Percentiles rank a stretch among this genome's conserved stretches.
Evolutionary conservation across 73 alveolate species (phyloP).

Genomic region (Stentor roeselii): DNA sequence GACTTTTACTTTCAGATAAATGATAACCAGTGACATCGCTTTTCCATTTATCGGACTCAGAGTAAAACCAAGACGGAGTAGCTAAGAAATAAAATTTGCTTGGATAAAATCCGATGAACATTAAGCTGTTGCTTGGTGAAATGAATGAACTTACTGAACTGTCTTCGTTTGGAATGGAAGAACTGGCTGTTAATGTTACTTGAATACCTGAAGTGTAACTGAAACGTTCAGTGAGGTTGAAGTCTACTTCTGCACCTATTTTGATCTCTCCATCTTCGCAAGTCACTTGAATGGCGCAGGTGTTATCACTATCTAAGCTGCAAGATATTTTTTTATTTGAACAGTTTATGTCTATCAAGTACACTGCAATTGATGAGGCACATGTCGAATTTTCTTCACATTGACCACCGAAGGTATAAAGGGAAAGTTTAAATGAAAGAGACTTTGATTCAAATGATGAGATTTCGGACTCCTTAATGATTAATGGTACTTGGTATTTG

Average conservation of each 20-base stretch:
- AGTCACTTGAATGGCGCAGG: neutral
- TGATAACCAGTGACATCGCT: neutral
- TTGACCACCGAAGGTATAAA: neutral
- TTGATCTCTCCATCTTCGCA: conserved; percentile 4
- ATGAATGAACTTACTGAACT: neutral
- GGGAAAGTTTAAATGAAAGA: neutral
- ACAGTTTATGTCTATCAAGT: neutral
- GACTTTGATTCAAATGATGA: neutral
- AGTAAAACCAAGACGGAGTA: conserved; percentile 6
- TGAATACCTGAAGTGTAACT: conserved; percentile 21
- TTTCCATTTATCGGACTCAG: neutral
- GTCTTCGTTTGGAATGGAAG: conserved; percentile 21
- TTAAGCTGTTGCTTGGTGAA: neutral
- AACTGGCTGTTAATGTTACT: conserved; percentile 7
- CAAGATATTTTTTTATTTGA: neutral
- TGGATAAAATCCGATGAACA: conserved; percentile 16
- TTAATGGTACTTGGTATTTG: neutral
- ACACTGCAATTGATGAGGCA: neutral
- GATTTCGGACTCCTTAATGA: neutral
- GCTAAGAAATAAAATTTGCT: neutral
- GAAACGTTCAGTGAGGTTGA: neutral
- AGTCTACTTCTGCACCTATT: neutral
- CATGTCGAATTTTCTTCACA: neutral
- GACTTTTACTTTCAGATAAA: neutral
- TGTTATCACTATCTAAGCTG: neutral